Evolutionary conservation across 2,329 filamentous ascomycete species (phyloP).

Genomic region (Pseudogymnoascus sp.): DNA sequence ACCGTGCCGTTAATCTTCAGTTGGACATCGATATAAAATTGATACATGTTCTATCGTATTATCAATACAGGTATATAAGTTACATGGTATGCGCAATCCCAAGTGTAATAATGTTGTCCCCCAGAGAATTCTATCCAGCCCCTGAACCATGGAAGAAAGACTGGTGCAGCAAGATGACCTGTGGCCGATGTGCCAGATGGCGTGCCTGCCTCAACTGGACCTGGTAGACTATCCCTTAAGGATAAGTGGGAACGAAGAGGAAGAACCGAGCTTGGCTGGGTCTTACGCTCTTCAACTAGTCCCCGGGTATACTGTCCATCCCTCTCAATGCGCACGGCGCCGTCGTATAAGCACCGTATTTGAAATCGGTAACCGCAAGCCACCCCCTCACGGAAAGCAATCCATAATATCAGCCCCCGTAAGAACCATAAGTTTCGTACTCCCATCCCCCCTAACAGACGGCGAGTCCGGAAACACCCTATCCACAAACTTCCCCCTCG

Average conservation of each 20-base stretch:
- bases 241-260: not conserved
- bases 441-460: slow-evolving; percentile 16
- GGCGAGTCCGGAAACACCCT: slow-evolving; percentile 10
- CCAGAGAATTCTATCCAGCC: not conserved
- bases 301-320: not conserved
- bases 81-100: not conserved
- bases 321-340: not conserved
- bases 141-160: not conserved
- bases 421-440: slow-evolving; percentile 19
- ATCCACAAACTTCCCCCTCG: not conserved
- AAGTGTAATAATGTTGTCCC: not conserved
- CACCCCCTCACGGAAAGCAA: slow-evolving; percentile 15
- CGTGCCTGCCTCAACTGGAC: not conserved
- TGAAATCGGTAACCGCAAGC: not conserved
- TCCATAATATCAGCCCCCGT: slow-evolving; percentile 19
- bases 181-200: not conserved
- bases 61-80: not conserved
- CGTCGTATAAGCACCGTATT: not conserved
- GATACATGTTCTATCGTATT: not conserved
- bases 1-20: too few species aligned
- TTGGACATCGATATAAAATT: not conserved
- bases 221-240: not conserved
- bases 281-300: not conserved
- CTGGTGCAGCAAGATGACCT: not conserved
- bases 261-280: not conserved